Percentiles rank a stretch among this genome's conserved stretches.
Conservation (phyloP, 306 rosid genomes). For the Prunus mume region DNA sequence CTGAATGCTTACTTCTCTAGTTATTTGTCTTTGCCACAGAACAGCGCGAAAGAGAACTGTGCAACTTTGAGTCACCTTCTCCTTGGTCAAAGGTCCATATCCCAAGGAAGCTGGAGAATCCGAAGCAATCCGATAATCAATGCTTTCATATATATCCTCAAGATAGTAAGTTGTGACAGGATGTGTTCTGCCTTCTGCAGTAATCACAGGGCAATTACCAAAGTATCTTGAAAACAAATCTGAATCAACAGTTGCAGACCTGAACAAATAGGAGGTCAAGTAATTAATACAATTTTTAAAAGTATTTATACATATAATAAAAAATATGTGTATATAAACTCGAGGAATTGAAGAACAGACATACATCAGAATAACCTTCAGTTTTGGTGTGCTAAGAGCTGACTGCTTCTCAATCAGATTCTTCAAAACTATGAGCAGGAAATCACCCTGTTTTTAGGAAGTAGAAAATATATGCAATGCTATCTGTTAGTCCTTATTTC, state of each 20-base stretch:
- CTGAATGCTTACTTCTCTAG: too few relatives aligned
- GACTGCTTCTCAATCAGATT: slow-evolving; percentile 75
- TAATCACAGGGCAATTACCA: slow-evolving; percentile 80
- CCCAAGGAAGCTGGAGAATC: slow-evolving; percentile 77
- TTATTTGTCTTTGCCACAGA: too few relatives aligned
- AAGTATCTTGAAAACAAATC: slow-evolving; percentile 85
- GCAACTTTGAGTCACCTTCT: slow-evolving; percentile 44
- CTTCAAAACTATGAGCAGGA: slow-evolving; percentile 80
- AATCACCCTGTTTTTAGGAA: slow-evolving; percentile 65
- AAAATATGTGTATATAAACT: neutral
- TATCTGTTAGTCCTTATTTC: neutral
- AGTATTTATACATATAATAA: neutral
- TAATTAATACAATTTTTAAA: neutral
- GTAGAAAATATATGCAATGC: neutral
- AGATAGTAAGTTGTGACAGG: slow-evolving; percentile 80
- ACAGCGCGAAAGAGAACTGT: neutral
- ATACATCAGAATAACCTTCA: slow-evolving; percentile 91
- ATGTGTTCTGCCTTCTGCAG: slow-evolving; percentile 91
- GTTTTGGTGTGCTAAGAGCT: slow-evolving; percentile 40
- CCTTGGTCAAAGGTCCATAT: slow-evolving; percentile 44
- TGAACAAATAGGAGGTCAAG: slow-evolving; percentile 28
- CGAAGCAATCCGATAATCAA: slow-evolving; percentile 67
- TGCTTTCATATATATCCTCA: slow-evolving; percentile 83
- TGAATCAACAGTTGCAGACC: slow-evolving; percentile 99
- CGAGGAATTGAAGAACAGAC: slow-evolving; percentile 17